Evolutionary conservation across 1,284 basidiomycete genomes (phyloP).

Genomic region (Hortiboletus rubellus): DNA sequence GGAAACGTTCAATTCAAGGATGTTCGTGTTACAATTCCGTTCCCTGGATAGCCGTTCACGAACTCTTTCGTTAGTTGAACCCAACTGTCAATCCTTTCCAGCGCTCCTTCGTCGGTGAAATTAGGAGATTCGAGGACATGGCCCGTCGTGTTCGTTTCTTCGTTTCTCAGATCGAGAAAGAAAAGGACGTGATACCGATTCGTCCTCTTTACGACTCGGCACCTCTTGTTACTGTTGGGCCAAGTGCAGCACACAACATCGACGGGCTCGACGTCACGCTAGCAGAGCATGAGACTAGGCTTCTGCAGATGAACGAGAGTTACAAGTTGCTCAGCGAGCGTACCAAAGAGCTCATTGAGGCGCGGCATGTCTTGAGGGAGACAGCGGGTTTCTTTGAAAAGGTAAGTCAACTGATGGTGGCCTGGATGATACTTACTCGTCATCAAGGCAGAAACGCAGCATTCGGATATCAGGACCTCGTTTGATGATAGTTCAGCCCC

Average conservation of each 20-base stretch:
- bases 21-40: constrained; percentile 47
- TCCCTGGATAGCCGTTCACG: not conserved
- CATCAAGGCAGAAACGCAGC: constrained; percentile 74
- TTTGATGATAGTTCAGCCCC: constrained; percentile 93
- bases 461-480: constrained; percentile 81
- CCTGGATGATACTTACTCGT: constrained; percentile 5
- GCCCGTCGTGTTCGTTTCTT: constrained; percentile 93
- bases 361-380: constrained; percentile 90
- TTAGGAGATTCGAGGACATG: constrained; percentile 95
- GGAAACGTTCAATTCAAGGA: constrained; percentile 99
- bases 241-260: constrained; percentile 88
- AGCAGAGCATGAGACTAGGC: constrained; percentile 83
- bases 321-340: constrained; percentile 90
- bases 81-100: constrained; percentile 96
- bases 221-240: constrained; percentile 82
- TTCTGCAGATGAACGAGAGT: constrained; percentile 91
- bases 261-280: constrained; percentile 93
- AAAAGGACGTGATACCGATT: constrained; percentile 80
- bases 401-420: constrained; percentile 42
- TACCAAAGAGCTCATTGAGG: constrained; percentile 88
- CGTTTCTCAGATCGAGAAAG: constrained; percentile 80
- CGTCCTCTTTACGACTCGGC: constrained; percentile 81
- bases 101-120: constrained; percentile 95
- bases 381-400: constrained; percentile 96
- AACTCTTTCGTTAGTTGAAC: constrained; percentile 67